These are phyloP conservation scores for Paracoccidioides lutzii DNA, from an alignment of 2,329 filamentous ascomycete genomes.

Conservation along the genomic window DNA sequence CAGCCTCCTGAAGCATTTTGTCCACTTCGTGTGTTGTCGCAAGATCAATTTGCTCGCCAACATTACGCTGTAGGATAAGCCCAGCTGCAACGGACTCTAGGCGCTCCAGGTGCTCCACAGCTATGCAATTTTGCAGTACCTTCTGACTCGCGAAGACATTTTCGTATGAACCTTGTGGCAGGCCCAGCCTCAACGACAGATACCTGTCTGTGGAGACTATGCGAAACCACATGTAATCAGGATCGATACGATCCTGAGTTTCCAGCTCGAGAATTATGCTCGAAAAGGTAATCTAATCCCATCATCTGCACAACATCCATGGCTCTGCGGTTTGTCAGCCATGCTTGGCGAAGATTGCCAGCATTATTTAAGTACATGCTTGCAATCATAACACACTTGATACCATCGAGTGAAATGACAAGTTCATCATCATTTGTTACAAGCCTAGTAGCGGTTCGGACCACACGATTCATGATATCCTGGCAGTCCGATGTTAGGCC, in stretches of 20 bases:
- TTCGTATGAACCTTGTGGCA: slow-evolving; percentile 21
- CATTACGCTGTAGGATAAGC: slow-evolving; percentile 39
- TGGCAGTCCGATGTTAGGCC: slow-evolving; percentile 1
- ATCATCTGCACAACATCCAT: slow-evolving; percentile 32
- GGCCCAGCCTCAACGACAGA: slow-evolving; percentile 30
- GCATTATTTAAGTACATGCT: slow-evolving; percentile 25
- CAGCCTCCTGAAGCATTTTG: slow-evolving; percentile 29
- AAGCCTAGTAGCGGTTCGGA: slow-evolving; percentile 18
- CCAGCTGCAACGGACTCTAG: slow-evolving; percentile 32
- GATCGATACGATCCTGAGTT: slow-evolving; percentile 8
- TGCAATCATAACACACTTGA: slow-evolving; percentile 34
- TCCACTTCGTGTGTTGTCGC: slow-evolving; percentile 37
- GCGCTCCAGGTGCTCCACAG: slow-evolving; percentile 34
- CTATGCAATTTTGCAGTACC: slow-evolving; percentile 23
- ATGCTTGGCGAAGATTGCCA: slow-evolving; percentile 31
- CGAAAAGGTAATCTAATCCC: slow-evolving; percentile 21
- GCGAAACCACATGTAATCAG: slow-evolving; percentile 27
- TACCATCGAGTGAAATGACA: slow-evolving; percentile 26
- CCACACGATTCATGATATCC: slow-evolving; percentile 19
- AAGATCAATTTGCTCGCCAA: slow-evolving; percentile 20
- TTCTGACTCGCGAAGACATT: slow-evolving; percentile 8
- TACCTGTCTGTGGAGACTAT: slow-evolving; percentile 28
- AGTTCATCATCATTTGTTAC: slow-evolving; percentile 31
- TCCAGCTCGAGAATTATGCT: slow-evolving; percentile 9
- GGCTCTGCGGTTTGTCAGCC: slow-evolving; percentile 28